Percentiles rank a stretch among this genome's conserved stretches.
Evolutionary conservation across 2,329 filamentous ascomycete genomes (phyloP).

Genomic region (Calonectria pteridis): DNA sequence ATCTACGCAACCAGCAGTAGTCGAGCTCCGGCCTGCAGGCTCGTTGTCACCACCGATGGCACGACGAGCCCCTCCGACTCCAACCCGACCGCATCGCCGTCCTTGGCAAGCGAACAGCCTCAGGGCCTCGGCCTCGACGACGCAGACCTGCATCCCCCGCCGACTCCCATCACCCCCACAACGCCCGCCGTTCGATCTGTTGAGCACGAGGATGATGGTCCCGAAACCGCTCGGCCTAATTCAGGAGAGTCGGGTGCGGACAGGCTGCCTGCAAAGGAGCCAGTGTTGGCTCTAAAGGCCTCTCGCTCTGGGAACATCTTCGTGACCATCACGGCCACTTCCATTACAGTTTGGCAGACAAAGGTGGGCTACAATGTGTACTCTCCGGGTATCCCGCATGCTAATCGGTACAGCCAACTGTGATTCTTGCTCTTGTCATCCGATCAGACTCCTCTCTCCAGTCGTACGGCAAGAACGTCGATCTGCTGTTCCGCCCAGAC

Average conservation of each 20-base stretch:
- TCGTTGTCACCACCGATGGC: slow-evolving; percentile 73
- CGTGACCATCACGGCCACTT: slow-evolving; percentile 85
- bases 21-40: slow-evolving; percentile 62
- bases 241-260: slow-evolving; percentile 43
- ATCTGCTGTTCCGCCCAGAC: slow-evolving; percentile 89
- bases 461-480: slow-evolving; percentile 87
- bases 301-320: slow-evolving; percentile 86
- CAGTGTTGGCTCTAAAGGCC: slow-evolving; percentile 79
- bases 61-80: slow-evolving; percentile 53
- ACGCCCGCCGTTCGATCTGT: slow-evolving; percentile 71
- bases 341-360: slow-evolving; percentile 96
- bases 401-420: slow-evolving; percentile 75
- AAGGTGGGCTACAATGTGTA: slow-evolving; percentile 71
- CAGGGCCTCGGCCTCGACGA: slow-evolving; percentile 49
- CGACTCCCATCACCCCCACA: slow-evolving; percentile 66
- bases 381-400: background rate
- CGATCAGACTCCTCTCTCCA: slow-evolving; percentile 84
- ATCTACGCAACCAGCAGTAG: slow-evolving; percentile 84
- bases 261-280: slow-evolving; percentile 66
- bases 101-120: slow-evolving; percentile 36
- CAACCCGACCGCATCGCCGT: slow-evolving; percentile 37
- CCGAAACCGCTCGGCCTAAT: slow-evolving; percentile 38
- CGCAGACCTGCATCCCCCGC: slow-evolving; percentile 49
- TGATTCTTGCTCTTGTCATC: slow-evolving; percentile 85
- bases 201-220: slow-evolving; percentile 62